These are phyloP conservation scores for Cyberlindnera euphorbiiphila DNA, from an alignment of 805 yeast species.

Conservation along the genomic window DNA sequence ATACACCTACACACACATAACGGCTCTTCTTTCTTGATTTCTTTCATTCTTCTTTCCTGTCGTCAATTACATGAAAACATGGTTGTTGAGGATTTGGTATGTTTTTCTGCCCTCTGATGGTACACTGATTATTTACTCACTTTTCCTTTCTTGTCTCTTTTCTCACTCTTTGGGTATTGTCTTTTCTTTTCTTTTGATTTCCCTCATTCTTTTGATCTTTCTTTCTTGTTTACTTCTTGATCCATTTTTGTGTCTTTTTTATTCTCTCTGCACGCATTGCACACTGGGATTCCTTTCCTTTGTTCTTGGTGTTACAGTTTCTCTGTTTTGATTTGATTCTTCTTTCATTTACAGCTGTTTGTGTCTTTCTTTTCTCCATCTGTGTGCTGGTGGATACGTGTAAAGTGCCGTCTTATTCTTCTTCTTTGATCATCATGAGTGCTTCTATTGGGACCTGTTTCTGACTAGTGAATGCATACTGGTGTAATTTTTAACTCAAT, in stretches of 20 bases:
- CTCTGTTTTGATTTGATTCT: not conserved
- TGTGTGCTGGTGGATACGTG: not conserved
- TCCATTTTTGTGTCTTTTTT: not conserved
- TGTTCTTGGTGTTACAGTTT: no score
- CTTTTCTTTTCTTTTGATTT: not conserved
- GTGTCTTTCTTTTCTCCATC: conserved; percentile 1
- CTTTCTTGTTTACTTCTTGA: not conserved
- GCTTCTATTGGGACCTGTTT: not conserved
- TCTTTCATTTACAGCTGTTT: not conserved
- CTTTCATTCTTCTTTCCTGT: no score
- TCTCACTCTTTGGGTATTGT: not conserved
- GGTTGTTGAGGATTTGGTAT: no score
- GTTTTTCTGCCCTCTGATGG: not conserved
- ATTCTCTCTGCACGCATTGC: no score
- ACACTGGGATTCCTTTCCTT: no score
- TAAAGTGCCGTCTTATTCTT: not conserved
- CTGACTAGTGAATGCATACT: conserved; percentile 1
- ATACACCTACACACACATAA: not conserved
- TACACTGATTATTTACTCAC: not conserved
- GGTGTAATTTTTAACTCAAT: not conserved
- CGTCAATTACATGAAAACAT: no score
- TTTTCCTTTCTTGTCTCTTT: not conserved
- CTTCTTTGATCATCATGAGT: conserved; percentile 3
- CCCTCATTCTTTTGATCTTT: not conserved
- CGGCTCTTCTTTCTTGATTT: no score